Conservation (phyloP, 768 basidiomycete genomes). For the Neoboletus magnificus region DNA sequence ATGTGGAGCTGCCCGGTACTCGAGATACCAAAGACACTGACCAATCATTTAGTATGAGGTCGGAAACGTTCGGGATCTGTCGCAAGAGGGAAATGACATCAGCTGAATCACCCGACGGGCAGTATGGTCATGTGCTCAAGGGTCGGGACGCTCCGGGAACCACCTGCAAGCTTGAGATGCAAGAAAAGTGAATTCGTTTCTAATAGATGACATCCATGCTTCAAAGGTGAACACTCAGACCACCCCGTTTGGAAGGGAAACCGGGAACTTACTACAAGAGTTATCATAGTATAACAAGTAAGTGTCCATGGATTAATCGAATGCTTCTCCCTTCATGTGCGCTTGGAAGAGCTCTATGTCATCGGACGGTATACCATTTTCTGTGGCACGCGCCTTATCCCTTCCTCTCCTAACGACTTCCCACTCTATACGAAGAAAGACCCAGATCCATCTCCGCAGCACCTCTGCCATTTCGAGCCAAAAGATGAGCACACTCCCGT, state of each 20-base stretch:
- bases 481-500: constrained; percentile 82
- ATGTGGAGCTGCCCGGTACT: not conserved
- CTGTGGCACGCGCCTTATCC: constrained; percentile 1
- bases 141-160: constrained; percentile 1
- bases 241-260: not conserved
- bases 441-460: constrained; percentile 94
- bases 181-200: not conserved
- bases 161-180: not conserved
- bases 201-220: constrained; percentile 6
- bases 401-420: constrained; percentile 67
- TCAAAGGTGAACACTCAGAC: constrained; percentile 2
- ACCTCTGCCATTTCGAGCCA: constrained; percentile 90
- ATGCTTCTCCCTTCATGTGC: constrained; percentile 10
- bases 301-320: constrained; percentile 15
- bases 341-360: constrained; percentile 14
- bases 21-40: not conserved
- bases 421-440: constrained; percentile 96
- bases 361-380: constrained; percentile 5
- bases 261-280: constrained; percentile 14
- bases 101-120: not conserved
- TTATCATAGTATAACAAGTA: not conserved
- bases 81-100: not conserved
- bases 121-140: not conserved
- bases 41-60: not conserved
- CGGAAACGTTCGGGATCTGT: constrained; percentile 13